phyloP scores from a whole-genome alignment of 176 grass and related monocot species.

The Pontederia crassipes region DNA sequence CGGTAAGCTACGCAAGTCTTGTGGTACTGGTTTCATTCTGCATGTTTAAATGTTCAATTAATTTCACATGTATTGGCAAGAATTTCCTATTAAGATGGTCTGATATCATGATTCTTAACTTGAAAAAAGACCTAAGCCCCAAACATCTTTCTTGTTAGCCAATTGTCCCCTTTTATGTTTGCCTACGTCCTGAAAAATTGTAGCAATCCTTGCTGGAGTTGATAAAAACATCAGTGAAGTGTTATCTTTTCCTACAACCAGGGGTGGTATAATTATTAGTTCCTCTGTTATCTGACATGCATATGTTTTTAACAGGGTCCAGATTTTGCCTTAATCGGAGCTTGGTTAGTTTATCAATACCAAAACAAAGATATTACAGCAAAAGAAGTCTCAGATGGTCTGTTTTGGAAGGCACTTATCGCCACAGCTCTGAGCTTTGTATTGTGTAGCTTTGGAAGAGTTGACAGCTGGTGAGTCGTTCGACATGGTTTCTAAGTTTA shows the following conservation, averaged over 20 bases:
- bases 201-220: no score
- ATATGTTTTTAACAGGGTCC: slow-evolving; percentile 42
- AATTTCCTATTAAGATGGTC: no score
- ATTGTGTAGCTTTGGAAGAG: slow-evolving; percentile 56
- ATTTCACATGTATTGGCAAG: neutral
- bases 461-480: slow-evolving; percentile 56
- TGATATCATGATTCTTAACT: neutral
- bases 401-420: slow-evolving; percentile 52
- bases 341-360: slow-evolving; percentile 66
- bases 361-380: slow-evolving; percentile 54
- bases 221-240: no score
- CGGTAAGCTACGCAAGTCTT: slow-evolving; percentile 36
- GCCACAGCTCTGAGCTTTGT: slow-evolving; percentile 49
- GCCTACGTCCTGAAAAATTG: no score
- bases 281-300: slow-evolving; percentile 6
- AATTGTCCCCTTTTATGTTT: no score
- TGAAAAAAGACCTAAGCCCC: neutral
- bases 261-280: neutral
- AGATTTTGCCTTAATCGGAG: slow-evolving; percentile 58
- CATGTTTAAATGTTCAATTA: neutral
- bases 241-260: no score
- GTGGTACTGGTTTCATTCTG: neutral
- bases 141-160: neutral
- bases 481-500: neutral
- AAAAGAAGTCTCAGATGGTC: slow-evolving; percentile 50